Evolutionary conservation across 441 rosid genomes (phyloP).

Genomic region (Breynia disticha): DNA sequence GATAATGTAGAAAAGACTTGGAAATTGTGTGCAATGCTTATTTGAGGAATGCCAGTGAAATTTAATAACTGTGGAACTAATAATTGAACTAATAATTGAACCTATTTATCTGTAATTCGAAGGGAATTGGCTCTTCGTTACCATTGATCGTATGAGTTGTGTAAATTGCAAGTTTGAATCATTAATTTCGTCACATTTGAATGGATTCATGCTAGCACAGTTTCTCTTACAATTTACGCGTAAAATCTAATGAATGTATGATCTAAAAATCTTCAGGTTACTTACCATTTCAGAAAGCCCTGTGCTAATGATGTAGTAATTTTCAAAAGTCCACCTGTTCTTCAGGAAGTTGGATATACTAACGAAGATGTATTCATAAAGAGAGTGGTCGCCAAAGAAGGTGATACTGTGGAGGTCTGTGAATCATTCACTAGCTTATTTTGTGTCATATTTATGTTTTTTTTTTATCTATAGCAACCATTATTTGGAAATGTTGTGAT

Average conservation of each 20-base stretch:
- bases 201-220: background rate
- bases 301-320: conserved; percentile 89
- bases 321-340: conserved; percentile 88
- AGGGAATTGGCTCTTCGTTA: too few species aligned
- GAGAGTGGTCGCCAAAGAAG: conserved; percentile 82
- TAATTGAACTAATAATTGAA: too few species aligned
- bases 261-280: conserved; percentile 42
- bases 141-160: too few species aligned
- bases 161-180: background rate
- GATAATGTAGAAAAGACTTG: too few species aligned
- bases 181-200: background rate
- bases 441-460: background rate
- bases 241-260: too few species aligned
- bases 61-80: too few species aligned
- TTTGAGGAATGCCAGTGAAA: too few species aligned
- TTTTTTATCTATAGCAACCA: background rate
- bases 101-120: too few species aligned
- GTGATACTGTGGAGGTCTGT: conserved; percentile 80
- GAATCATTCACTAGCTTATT: background rate
- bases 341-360: conserved; percentile 86
- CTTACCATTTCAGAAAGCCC: conserved; percentile 84
- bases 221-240: too few species aligned
- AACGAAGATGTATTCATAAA: conserved; percentile 89
- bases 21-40: too few species aligned
- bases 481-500: background rate